phyloP scores from a whole-genome alignment of 2,329 filamentous ascomycete species.

The Thelonectria discophora region DNA sequence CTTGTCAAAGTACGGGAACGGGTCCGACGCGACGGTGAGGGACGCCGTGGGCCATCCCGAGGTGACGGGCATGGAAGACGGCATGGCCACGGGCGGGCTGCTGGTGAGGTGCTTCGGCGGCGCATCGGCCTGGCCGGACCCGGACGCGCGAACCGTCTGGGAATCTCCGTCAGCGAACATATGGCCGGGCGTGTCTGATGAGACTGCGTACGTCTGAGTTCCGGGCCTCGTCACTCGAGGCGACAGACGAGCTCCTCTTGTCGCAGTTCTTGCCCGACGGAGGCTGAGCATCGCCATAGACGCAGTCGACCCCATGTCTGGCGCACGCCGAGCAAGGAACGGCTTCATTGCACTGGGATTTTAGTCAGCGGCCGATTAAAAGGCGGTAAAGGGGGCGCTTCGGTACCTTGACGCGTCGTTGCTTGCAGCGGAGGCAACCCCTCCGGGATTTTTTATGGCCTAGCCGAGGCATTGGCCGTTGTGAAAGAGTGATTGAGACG shows the following conservation, averaged over 20 bases:
- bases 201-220: background rate
- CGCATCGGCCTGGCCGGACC: background rate
- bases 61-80: background rate
- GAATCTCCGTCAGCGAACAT: background rate
- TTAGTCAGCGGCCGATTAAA: background rate
- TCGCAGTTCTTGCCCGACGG: constrained; percentile 15
- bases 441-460: constrained; percentile 49
- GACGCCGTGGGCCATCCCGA: constrained; percentile 14
- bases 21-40: constrained; percentile 25
- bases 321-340: constrained; percentile 50
- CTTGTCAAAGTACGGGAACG: constrained; percentile 37
- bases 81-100: background rate
- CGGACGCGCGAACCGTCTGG: background rate
- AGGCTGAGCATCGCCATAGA: constrained; percentile 35
- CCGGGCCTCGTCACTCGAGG: constrained; percentile 10
- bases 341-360: constrained; percentile 49
- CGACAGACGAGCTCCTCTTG: constrained; percentile 12
- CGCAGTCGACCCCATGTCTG: constrained; percentile 48
- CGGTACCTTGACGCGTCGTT: constrained; percentile 48
- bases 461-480: constrained; percentile 38
- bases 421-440: constrained; percentile 49
- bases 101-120: background rate
- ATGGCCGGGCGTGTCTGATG: background rate
- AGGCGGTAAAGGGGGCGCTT: background rate
- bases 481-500: background rate